phyloP scores from a whole-genome alignment of 2,329 filamentous ascomycete species.

The Sclerotinia minor region DNA sequence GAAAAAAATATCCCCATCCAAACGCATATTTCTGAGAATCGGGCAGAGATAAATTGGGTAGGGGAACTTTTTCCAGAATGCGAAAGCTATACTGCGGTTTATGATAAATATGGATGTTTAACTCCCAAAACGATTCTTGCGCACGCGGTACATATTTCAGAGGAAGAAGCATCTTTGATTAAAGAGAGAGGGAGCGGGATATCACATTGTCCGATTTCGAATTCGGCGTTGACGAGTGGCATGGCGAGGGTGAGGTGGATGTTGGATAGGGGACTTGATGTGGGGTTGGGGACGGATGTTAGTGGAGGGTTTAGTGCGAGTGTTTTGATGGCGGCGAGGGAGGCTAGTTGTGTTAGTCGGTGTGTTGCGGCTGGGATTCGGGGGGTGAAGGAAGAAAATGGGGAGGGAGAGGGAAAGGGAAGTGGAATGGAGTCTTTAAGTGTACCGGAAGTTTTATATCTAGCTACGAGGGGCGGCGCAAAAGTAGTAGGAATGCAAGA shows the following conservation, averaged over 20 bases:
- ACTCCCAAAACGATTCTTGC: conserved; percentile 76
- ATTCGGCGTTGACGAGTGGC: conserved; percentile 79
- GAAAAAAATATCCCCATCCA: conserved; percentile 70
- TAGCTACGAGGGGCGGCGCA: conserved; percentile 87
- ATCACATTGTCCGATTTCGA: conserved; percentile 84
- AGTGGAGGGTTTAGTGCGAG: conserved; percentile 82
- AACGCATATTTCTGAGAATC: conserved; percentile 89
- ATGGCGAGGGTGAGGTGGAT: conserved; percentile 73
- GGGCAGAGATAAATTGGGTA: conserved; percentile 71
- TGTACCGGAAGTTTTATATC: conserved; percentile 83
- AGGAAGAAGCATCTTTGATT: conserved; percentile 61
- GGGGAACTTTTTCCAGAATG: conserved; percentile 64
- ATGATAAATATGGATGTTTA: conserved; percentile 71
- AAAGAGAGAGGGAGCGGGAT: conserved; percentile 63
- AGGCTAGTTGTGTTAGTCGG: conserved; percentile 76
- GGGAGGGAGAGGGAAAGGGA: conserved; percentile 45
- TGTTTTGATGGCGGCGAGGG: conserved; percentile 78
- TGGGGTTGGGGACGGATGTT: conserved; percentile 89
- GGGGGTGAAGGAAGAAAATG: conserved; percentile 47
- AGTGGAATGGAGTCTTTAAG: conserved; percentile 62
- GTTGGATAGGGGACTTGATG: conserved; percentile 70
- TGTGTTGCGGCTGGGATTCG: conserved; percentile 59
- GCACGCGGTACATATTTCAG: conserved; percentile 75
- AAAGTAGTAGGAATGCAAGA: conserved; percentile 72
- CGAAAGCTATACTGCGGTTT: conserved; percentile 71